Evolutionary conservation across 805 yeast species (phyloP).

Genomic region (Wickerhamiella spandovensis): DNA sequence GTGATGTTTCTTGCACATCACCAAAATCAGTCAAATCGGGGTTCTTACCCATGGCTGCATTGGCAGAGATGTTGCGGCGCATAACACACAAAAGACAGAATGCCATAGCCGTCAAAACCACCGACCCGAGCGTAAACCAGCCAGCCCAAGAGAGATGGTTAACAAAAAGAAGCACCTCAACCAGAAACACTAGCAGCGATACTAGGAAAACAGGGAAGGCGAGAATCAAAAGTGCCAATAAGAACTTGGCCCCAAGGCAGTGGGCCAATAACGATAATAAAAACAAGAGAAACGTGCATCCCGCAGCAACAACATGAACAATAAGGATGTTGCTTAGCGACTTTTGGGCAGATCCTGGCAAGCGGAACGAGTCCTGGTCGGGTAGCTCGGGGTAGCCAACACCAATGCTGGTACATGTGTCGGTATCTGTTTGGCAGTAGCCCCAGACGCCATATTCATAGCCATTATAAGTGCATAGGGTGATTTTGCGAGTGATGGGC

Average conservation of each 20-base stretch:
- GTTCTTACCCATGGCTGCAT: conserved; percentile 1
- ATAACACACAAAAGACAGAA: conserved; percentile 58
- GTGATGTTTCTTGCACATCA: conserved; percentile 1
- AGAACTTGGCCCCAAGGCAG: conserved; percentile 29
- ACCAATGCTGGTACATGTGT: conserved; percentile 29
- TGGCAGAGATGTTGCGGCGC: conserved; percentile 35
- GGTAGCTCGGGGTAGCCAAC: conserved; percentile 32
- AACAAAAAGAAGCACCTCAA: conserved; percentile 67
- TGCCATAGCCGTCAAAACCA: conserved; percentile 48
- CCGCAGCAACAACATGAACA: conserved; percentile 55
- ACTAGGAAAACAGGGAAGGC: conserved; percentile 58
- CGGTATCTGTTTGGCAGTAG: conserved; percentile 32
- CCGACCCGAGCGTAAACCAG: conserved; percentile 65
- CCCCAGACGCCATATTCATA: conserved; percentile 61
- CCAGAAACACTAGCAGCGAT: conserved; percentile 59
- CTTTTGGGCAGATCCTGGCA: conserved; percentile 48
- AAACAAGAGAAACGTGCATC: conserved; percentile 37
- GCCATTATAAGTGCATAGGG: conserved; percentile 37
- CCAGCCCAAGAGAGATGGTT: conserved; percentile 72
- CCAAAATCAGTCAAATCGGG: not conserved
- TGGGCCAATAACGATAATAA: conserved; percentile 30
- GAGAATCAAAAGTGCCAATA: conserved; percentile 42
- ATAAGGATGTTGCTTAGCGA: conserved; percentile 47
- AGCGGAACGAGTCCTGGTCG: conserved; percentile 27
- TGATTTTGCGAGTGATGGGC: conserved; percentile 39